These are phyloP conservation scores for Chlorella sp. DNA, from an alignment of 139 green algal genomes.

Conservation along the genomic window DNA sequence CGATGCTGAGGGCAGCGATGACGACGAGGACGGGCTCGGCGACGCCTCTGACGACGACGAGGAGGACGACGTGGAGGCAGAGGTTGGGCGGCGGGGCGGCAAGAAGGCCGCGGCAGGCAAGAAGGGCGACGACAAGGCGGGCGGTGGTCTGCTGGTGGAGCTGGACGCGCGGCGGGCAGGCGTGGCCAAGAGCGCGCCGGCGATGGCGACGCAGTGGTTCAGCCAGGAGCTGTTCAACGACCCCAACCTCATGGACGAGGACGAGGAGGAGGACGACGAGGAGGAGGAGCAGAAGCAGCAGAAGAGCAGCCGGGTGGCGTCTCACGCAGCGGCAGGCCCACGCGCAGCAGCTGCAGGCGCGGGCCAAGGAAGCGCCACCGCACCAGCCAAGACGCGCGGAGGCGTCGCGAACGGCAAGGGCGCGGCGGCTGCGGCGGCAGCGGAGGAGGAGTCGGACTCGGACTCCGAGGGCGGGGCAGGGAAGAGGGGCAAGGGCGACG, in stretches of 20 bases:
- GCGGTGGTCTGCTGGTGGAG: conserved; percentile 58
- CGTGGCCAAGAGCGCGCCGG: conserved; percentile 36
- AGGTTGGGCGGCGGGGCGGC: neutral
- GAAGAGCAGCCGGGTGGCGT: neutral
- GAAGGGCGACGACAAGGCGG: conserved; percentile 21
- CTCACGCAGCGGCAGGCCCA: neutral
- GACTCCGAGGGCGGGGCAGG: neutral
- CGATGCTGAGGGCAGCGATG: conserved; percentile 17
- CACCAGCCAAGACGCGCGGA: neutral
- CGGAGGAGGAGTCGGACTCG: neutral
- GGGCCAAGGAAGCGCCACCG: neutral
- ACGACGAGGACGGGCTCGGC: conserved; percentile 22
- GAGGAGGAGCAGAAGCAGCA: conserved; percentile 1
- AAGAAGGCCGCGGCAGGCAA: neutral
- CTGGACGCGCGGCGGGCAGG: conserved; percentile 62
- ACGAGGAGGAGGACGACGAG: conserved; percentile 25
- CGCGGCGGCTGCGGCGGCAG: neutral
- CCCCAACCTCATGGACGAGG: conserved; percentile 30
- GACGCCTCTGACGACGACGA: conserved; percentile 5
- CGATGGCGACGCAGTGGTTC: conserved; percentile 80
- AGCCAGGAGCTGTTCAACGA: conserved; percentile 70
- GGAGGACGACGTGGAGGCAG: neutral
- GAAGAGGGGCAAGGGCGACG: neutral
- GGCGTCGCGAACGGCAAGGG: neutral
- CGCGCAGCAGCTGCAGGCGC: neutral